Conservation (phyloP, 768 basidiomycete genomes). For the Suillus luteus region DNA sequence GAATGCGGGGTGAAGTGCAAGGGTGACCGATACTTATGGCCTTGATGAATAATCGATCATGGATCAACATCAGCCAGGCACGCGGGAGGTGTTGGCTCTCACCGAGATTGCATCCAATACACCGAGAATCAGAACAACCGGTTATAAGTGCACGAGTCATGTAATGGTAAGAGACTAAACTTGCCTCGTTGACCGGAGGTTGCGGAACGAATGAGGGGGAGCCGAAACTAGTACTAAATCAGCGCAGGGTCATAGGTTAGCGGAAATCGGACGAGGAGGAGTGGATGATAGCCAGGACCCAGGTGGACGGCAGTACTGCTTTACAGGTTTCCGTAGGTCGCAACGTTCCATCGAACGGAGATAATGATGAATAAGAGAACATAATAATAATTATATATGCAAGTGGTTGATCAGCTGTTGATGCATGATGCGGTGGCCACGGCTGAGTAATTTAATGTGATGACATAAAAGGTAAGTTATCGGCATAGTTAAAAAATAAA, state of each 20-base stretch:
- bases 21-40: not conserved
- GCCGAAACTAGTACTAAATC: constrained; percentile 2
- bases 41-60: not conserved
- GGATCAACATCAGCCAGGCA: not conserved
- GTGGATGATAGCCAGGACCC: not conserved
- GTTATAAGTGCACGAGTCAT: not conserved
- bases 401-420: constrained; percentile 2
- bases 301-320: not conserved
- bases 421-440: too few relatives aligned
- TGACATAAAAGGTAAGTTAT: not conserved
- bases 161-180: not conserved
- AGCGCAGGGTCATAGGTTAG: not conserved
- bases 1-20: constrained; percentile 2
- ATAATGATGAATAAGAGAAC: not conserved
- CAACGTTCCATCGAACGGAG: not conserved
- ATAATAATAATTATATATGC: too few relatives aligned
- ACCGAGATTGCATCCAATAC: not conserved
- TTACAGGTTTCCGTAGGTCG: not conserved
- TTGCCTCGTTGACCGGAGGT: constrained; percentile 1
- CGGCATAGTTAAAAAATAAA: not conserved
- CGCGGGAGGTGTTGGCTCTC: not conserved
- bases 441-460: not conserved
- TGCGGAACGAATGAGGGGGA: constrained; percentile 2
- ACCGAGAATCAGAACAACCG: not conserved
- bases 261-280: not conserved